phyloP scores from a whole-genome alignment of 495 filamentous ascomycete genomes.

The Penicillium goetzii region DNA sequence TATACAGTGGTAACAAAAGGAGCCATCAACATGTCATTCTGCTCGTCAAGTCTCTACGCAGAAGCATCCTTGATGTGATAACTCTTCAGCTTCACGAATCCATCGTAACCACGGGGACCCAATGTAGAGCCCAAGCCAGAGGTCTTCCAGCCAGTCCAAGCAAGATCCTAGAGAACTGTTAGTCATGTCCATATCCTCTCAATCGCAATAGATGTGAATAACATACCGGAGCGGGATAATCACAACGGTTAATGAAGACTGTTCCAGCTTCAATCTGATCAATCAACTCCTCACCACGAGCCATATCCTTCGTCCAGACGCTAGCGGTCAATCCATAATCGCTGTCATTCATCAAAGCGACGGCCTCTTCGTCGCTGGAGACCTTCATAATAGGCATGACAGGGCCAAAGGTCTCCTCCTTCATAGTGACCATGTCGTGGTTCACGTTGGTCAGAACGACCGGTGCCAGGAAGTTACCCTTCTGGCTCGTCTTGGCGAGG shows the following conservation, averaged over 20 bases:
- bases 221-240: slow-evolving; percentile 90
- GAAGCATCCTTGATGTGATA: slow-evolving; percentile 79
- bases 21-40: background rate
- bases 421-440: slow-evolving; percentile 90
- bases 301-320: slow-evolving; percentile 93
- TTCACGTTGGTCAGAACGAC: slow-evolving; percentile 80
- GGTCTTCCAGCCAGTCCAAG: slow-evolving; percentile 98
- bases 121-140: slow-evolving; percentile 89
- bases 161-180: slow-evolving; percentile 71
- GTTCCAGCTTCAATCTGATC: slow-evolving; percentile 90
- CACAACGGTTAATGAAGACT: slow-evolving; percentile 93
- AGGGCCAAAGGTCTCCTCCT: slow-evolving; percentile 93
- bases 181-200: slow-evolving; percentile 12
- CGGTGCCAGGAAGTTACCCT: slow-evolving; percentile 85
- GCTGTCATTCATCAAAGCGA: slow-evolving; percentile 90
- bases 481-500: slow-evolving; percentile 56
- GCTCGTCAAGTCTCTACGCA: slow-evolving; percentile 6
- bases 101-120: slow-evolving; percentile 89
- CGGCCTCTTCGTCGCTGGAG: slow-evolving; percentile 76
- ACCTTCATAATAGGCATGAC: slow-evolving; percentile 95
- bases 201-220: background rate
- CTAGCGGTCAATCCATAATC: slow-evolving; percentile 95
- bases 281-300: slow-evolving; percentile 73
- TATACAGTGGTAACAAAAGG: background rate
- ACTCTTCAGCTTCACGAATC: slow-evolving; percentile 95